Base-by-base conservation (phyloP, 2,329 filamentous ascomycete species). In the Lachnellula willkommii region DNA sequence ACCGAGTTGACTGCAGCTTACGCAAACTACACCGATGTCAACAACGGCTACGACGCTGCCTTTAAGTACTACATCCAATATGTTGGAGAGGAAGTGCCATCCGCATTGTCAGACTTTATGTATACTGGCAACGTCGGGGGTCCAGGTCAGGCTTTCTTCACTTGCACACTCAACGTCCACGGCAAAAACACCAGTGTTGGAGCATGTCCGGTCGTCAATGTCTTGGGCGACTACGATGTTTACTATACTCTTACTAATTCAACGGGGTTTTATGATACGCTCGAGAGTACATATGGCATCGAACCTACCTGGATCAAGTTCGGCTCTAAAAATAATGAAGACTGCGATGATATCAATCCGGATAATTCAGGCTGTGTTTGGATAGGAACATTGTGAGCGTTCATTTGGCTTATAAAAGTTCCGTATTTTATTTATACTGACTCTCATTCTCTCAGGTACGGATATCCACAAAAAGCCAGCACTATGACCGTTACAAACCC, bases 31-130 rank as follows among this genome's bases (percentile, higher is more conserved):
- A 47, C 56, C 7, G 37, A 45, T 15, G 53, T 43, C 15, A 52
- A 59, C 47, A 35, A 17, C 22, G 56, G 58, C 4, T 60, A 60
- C 28, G 58, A 60, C 42, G 20, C 6, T 11, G 46, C 54, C 14
- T 59, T 58, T 26, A 53, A 43, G 24, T 32, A 60, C 42, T 60
- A 60, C 46, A 56, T 52, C 7, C n/a, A 48, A 12, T 60, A 55
- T 26, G 39, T 50, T 14, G 56, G 56, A 37, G 45, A 60, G 20
- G 56, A 54, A 47, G 37, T 60, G 20, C 53, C 56, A 14, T 0
- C 15, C 4, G 47, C 28, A 8, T 39, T 60, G 9, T 5, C 20
- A 11, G 14, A 20, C 7, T 60, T 56, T 36, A 59, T 59, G 56
- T 46, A n/a, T 4, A 9, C 20, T 43, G 5, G 42, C 52, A n/a